Percentiles rank a stretch among this genome's conserved stretches.
Evolutionary conservation across 768 basidiomycete genomes (phyloP).

Genomic region (Tremella yokohamensis): DNA sequence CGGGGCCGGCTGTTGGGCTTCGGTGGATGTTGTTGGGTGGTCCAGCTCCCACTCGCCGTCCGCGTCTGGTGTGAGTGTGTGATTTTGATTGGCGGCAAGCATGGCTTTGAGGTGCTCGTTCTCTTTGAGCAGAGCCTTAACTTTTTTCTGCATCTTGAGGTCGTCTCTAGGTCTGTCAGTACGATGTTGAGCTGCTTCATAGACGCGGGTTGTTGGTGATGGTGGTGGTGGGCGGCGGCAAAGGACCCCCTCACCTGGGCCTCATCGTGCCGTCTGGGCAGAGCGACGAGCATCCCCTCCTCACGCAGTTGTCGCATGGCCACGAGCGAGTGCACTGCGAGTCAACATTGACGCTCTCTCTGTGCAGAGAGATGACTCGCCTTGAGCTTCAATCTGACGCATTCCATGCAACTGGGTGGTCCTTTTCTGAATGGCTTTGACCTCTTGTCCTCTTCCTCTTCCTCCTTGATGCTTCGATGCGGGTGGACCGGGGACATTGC

Average conservation of each 20-base stretch:
- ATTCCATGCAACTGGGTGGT: conserved; percentile 8
- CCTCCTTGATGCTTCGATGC: too few species aligned
- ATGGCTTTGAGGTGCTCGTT: conserved; percentile 3
- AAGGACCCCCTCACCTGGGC: background rate
- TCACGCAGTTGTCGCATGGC: conserved; percentile 11
- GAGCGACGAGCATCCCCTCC: conserved; percentile 3
- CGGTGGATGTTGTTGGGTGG: background rate
- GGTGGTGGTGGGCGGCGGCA: background rate
- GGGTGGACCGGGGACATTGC: too few species aligned
- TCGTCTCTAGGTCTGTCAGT: conserved; percentile 3
- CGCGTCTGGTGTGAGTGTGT: background rate
- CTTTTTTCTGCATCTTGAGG: conserved; percentile 9
- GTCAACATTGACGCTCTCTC: background rate
- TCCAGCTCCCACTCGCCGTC: background rate
- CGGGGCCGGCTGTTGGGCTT: background rate
- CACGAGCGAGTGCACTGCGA: conserved; percentile 7
- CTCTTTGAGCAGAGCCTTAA: conserved; percentile 5
- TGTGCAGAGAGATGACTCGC: background rate
- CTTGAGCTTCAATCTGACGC: conserved; percentile 9
- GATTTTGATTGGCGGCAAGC: background rate
- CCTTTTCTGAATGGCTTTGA: conserved; percentile 6
- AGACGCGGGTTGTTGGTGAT: background rate
- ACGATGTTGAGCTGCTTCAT: background rate
- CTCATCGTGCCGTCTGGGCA: conserved; percentile 4
- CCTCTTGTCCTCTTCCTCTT: too few species aligned